These are phyloP conservation scores for Pisolithus orientalis DNA, from an alignment of 768 basidiomycete genomes.

Conservation along the genomic window DNA sequence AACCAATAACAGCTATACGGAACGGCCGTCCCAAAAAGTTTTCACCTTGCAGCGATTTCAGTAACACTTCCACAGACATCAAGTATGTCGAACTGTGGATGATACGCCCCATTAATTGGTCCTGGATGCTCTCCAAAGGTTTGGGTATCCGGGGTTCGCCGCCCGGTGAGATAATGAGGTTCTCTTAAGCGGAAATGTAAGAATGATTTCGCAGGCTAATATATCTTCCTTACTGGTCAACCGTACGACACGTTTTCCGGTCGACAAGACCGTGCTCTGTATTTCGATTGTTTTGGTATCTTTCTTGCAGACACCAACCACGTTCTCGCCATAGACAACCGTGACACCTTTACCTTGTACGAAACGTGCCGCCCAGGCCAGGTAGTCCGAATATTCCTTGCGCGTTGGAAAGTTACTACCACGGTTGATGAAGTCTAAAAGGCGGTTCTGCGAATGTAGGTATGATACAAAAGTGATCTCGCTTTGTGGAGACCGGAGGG, in stretches of 20 bases:
- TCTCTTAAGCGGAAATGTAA: constrained; percentile 24
- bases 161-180: constrained; percentile 47
- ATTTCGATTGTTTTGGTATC: constrained; percentile 33
- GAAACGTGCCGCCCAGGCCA: constrained; percentile 43
- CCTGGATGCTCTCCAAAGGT: constrained; percentile 24
- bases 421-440: constrained; percentile 48
- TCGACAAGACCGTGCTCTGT: constrained; percentile 29
- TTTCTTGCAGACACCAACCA: constrained; percentile 33
- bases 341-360: constrained; percentile 38
- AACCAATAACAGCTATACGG: constrained; percentile 40
- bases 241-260: constrained; percentile 29
- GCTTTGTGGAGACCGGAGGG: constrained; percentile 44
- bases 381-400: constrained; percentile 49
- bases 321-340: constrained; percentile 41
- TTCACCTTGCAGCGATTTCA: constrained; percentile 21
- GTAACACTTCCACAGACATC: constrained; percentile 30
- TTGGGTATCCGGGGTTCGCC: constrained; percentile 40
- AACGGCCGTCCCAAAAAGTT: constrained; percentile 21
- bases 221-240: constrained; percentile 32
- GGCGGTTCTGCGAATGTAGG: constrained; percentile 42
- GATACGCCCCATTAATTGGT: constrained; percentile 27
- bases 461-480: constrained; percentile 49
- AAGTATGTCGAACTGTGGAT: constrained; percentile 41
- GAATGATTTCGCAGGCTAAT: neutral
- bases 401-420: constrained; percentile 46